Evolutionary conservation across 257 asterid genomes (phyloP), one percentile per base, ranked within the genome.

Genomic region (Prunella vulgaris): DNA sequence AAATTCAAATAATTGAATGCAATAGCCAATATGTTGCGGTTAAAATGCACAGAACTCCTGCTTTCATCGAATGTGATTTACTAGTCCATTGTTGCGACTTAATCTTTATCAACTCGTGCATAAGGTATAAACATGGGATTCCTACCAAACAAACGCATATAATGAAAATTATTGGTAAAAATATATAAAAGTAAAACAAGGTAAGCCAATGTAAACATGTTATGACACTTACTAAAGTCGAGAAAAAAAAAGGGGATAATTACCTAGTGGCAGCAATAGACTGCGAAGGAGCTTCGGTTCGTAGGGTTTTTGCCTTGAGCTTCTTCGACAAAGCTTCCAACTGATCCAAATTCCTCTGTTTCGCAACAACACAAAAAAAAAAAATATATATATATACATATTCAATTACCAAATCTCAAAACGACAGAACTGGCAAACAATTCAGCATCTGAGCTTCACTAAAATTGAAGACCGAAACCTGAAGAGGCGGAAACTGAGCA

Each of bases 251-350:
- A 24, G 1, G 12, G 15, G 9, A 46, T 4, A 68, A 28, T 5
- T 21, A 87, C 99, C 99, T 87, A 35, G 99, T 91, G 12, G 99
- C 99, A 2, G 97, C 96, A 72, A 94, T 86, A 76, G 97, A 90
- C 60, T 93, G 97, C 9, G 96, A 84, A 10, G 96, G 96, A 80
- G 96, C 92, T 81, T 93, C 97, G n/a, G 96, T 77, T 71, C 99
- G 82, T 61, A 86, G 78, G 74, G 93, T 84, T 86, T 89, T 93
- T 2, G 96, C 86, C 81, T 89, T 93, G 56, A 93, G 86, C 87
- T 93, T 93, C 86, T 89, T 93, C 61, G 99, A 90, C 78, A 93
- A 82, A 20, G 95, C 92, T 81, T 93, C 99, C 81, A 93, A 76
- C 61, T 93, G 99, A 79, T 93, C 99, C 88, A 93, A 87, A 77